A percentile compares a stretch with the other conserved stretches of the same genome.
Evolutionary conservation across 2,329 filamentous ascomycete genomes (phyloP).

Genomic region (Curvularia spicifera): DNA sequence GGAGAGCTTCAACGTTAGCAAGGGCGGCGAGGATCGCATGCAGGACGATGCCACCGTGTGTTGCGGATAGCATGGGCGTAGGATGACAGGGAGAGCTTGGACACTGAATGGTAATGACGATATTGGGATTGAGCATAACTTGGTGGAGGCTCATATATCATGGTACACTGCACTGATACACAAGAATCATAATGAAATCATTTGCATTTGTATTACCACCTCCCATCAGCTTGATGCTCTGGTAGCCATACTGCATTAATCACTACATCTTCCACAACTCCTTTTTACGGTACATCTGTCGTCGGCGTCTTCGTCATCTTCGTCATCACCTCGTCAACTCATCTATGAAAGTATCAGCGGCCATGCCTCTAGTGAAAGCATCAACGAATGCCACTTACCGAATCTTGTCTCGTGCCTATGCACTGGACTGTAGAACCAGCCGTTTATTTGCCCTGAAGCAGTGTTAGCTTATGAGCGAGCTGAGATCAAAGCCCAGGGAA

Average conservation of each 20-base stretch:
- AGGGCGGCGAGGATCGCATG: slow-evolving; percentile 38
- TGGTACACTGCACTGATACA: not conserved
- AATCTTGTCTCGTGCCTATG: not conserved
- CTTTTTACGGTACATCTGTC: not conserved
- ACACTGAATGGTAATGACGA: not conserved
- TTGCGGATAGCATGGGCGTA: slow-evolving; percentile 39
- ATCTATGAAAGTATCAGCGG: slow-evolving; percentile 3
- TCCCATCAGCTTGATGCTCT: not conserved
- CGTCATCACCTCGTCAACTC: not conserved
- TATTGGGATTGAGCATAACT: not conserved
- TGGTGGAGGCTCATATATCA: not conserved
- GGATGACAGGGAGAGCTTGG: not conserved
- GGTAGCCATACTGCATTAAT: not conserved
- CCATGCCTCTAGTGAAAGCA: not conserved
- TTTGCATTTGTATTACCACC: not conserved
- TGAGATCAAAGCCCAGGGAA: not conserved
- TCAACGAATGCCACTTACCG: slow-evolving; percentile 1
- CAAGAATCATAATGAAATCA: not conserved
- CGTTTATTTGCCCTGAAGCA: slow-evolving; percentile 26
- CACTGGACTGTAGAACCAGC: not conserved
- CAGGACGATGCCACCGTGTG: slow-evolving; percentile 47
- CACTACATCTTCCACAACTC: not conserved
- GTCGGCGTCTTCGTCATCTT: not conserved
- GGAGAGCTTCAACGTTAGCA: slow-evolving; percentile 40
- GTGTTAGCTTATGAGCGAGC: not conserved